Base-by-base conservation (phyloP, 2,329 filamentous ascomycete genomes). In the Chrysoporthe austroafricana region DNA sequence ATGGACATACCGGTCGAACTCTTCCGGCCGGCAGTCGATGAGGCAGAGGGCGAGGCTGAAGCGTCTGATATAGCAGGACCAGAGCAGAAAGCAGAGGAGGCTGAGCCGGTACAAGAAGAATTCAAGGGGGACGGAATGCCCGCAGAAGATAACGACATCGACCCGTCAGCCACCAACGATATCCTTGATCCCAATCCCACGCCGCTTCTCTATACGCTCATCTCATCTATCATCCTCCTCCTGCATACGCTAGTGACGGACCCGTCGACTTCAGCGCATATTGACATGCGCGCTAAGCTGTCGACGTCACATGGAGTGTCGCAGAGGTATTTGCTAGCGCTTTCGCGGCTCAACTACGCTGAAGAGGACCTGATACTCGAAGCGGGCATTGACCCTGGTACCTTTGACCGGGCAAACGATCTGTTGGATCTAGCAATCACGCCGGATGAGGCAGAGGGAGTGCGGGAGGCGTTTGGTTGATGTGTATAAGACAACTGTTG, bases 291-390 rank as follows among this genome's bases (percentile, higher is more conserved):
- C 61, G 84, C 86, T 61, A 96, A 95, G 76, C 82, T 97, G 5
- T 84, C 85, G 0, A 85, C 86, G 9, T 86, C 92, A 0, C 84
- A 88, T 5, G 92, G 93, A 3, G 92, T 90, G 0, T 87, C 88
- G 63, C 93, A 97, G 74, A 93, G 94, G 63, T 95, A 96, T 74
- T 82, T 96, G 1, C 86, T 97, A 11, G 88, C 89, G 2, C 81
- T 99, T 57, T 94, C 93, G 0, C 82, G 95, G 54, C 80, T 98
- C n/a, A 93, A 92, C 0, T 97, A 97, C 76, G 90, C 88, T 6
- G 88, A 89, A 62, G 93, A 97, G 70, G 91, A 93, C 42, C 78
- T 92, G 9, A 86, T 96, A 13, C 84, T 96, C 39, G 94, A 97
- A 78, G 83, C 84, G 1, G 90, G 90, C 0, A 90, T 97, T 64